Evolutionary conservation across 768 basidiomycete genomes (phyloP).

Genomic region (Suillus bovinus): DNA sequence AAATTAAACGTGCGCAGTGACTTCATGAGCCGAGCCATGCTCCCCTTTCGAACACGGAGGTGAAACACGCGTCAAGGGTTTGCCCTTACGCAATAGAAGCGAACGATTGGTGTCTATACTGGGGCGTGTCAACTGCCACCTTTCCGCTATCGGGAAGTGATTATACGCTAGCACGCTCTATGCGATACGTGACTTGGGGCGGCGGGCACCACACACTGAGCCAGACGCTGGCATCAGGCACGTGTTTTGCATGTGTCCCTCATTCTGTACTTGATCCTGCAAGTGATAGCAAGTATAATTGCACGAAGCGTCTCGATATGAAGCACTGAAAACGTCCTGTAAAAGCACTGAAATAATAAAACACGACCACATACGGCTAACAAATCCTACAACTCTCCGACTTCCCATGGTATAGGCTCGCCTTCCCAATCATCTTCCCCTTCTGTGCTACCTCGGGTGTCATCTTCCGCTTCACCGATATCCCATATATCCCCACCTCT

Average conservation of each 20-base stretch:
- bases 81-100: slow-evolving; percentile 22
- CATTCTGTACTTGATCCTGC: slow-evolving; percentile 18
- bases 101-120: slow-evolving; percentile 10
- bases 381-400: slow-evolving; percentile 61
- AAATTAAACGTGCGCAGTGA: slow-evolving; percentile 25
- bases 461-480: slow-evolving; percentile 60
- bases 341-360: slow-evolving; percentile 22
- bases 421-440: slow-evolving; percentile 74
- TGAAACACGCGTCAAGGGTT: slow-evolving; percentile 30
- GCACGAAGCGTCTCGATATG: slow-evolving; percentile 30
- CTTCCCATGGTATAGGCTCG: slow-evolving; percentile 81
- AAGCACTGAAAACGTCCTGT: slow-evolving; percentile 30
- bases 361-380: slow-evolving; percentile 31
- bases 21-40: slow-evolving; percentile 28
- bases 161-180: slow-evolving; percentile 18
- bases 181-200: slow-evolving; percentile 13
- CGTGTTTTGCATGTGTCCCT: slow-evolving; percentile 27
- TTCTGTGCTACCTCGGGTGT: slow-evolving; percentile 42
- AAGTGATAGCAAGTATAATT: slow-evolving; percentile 23
- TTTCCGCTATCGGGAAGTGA: slow-evolving; percentile 13
- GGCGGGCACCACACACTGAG: slow-evolving; percentile 6
- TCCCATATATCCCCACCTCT: slow-evolving; percentile 79
- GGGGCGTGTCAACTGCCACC: slow-evolving; percentile 11
- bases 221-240: slow-evolving; percentile 14
- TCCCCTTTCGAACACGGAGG: slow-evolving; percentile 22